Evolutionary conservation across 768 basidiomycete genomes (phyloP), one percentile per base, ranked within the genome.

Genomic region (Psilocybe cyanescens): DNA sequence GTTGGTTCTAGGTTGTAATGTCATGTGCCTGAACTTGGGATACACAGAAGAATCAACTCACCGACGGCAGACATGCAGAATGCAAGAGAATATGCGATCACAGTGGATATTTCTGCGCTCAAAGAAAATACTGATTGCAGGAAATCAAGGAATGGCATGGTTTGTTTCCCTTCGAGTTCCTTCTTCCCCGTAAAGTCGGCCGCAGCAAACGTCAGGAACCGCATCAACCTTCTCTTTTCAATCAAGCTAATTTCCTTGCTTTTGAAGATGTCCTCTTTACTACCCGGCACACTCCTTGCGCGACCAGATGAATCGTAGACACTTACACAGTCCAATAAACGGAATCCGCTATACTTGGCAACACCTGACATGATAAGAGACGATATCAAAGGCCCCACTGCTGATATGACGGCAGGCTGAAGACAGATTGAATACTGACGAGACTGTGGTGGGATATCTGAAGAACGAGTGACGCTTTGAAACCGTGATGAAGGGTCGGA

Each of bases 181-280:
- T 78, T 75, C 61, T 80, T 81, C 17, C 71, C 75, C 71, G 93
- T 92, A 58, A 92, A 92, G 1, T 93, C 89, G 0, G 87, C 86
- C 2, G 84, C 83, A 39, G 92, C 89, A 69, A 94, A 95, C 66
- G 89, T 83, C 49, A 99, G 75, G 68, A 97, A 94, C 59, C 95
- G 92, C 92, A 98, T 98, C 28, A 99, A 78, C 33, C 92, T 83
- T 47, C 96, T 79, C 76, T 98, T 99, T 63, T 96, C 93, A 33
- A 95, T 71, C 9, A 98, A 80, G 6, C 81, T 81, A 7, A 98
- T 83, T 8, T 80, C 81, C 69, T 86, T 87, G 75, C 86, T 89
- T 78, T 91, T 95, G 83, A 99, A 98, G 3, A 99, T 84, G 60
- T 93, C 91, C 73, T 95, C 95, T 72, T 97, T 98, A 76, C 86